These are phyloP conservation scores for Daucus carota DNA, from an alignment of 129 eudicot species.

Conservation along the genomic window DH1_v3.0 NC_030388.2:24910501-24911000, in stretches of 20 bases:
- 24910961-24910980: background rate
- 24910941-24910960: background rate
- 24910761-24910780: constrained; percentile 7
- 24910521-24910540: background rate
- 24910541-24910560: background rate
- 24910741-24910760: constrained; percentile 1
- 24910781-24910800: constrained; percentile 1
- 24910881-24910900: constrained; percentile 16
- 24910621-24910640: too few relatives aligned
- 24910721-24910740: background rate
- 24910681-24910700: background rate
- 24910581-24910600: too few relatives aligned
- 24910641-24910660: background rate
- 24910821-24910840: constrained; percentile 18
- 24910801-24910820: background rate
- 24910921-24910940: background rate
- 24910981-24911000: background rate
- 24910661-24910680: background rate
- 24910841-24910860: constrained; percentile 25
- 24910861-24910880: constrained; percentile 5
- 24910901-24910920: background rate
- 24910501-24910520: background rate
- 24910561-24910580: background rate
- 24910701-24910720: background rate
- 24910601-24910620: too few relatives aligned